Evolutionary conservation across 176 grass and related monocot species (phyloP).

Genomic region (Zea luxurians): DNA sequence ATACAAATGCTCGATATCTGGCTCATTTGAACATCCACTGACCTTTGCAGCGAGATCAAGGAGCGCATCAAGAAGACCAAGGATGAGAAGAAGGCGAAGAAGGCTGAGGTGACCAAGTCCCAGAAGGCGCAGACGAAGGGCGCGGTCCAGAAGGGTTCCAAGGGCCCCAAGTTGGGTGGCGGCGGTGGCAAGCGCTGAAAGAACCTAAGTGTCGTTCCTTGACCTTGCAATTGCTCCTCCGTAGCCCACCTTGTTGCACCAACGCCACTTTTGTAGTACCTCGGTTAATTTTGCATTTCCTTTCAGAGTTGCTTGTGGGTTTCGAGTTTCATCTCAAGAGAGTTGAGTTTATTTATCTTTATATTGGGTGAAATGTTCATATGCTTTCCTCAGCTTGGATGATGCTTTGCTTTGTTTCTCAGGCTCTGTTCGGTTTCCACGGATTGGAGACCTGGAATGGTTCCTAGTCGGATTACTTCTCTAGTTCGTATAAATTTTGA

Average conservation of each 20-base stretch:
- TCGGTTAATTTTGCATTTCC: not conserved
- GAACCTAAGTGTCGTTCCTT: not conserved
- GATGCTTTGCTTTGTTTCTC: too few species aligned
- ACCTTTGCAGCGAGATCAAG: constrained; percentile 57
- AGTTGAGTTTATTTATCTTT: not conserved
- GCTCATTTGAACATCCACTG: not conserved
- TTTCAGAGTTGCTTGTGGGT: not conserved
- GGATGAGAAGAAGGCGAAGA: constrained; percentile 69
- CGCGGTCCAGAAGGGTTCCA: constrained; percentile 38
- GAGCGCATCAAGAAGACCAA: constrained; percentile 73
- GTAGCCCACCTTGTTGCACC: not conserved
- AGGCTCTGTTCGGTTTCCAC: too few species aligned
- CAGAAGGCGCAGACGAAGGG: constrained; percentile 63
- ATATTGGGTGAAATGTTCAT: not conserved
- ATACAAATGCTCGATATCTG: not conserved
- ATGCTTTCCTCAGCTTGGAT: not conserved
- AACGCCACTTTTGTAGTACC: not conserved
- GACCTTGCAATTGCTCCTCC: not conserved
- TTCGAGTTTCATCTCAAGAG: not conserved
- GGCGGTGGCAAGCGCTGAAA: constrained; percentile 59
- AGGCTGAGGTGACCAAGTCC: constrained; percentile 52
- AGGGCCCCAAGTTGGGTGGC: constrained; percentile 56
- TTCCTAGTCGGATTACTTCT: too few species aligned
- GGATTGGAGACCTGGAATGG: too few species aligned
- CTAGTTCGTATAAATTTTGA: too few species aligned